phyloP scores from a whole-genome alignment of 169 alveolate species.

The Perkinsus marinus region DNA sequence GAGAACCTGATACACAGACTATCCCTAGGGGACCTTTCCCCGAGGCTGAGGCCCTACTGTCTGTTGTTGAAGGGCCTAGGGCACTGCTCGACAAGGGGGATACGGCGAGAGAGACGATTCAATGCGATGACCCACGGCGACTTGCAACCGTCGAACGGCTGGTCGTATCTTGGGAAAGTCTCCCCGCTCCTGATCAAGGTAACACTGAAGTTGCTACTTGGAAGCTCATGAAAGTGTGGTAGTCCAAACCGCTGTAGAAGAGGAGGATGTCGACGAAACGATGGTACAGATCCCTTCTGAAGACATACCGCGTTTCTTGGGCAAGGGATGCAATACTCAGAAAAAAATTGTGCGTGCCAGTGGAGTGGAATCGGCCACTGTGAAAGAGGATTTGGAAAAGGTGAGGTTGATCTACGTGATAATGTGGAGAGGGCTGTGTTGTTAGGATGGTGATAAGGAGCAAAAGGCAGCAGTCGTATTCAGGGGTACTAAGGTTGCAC shows the following conservation, averaged over 20 bases:
- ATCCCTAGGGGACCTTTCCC: not conserved
- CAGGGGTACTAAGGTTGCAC: not conserved
- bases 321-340: not conserved
- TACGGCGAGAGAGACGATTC: not conserved
- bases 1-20: not conserved
- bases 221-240: not conserved
- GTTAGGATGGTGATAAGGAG: not conserved
- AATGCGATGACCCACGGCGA: not conserved
- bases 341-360: not conserved
- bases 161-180: not conserved
- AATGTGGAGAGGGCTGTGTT: not conserved
- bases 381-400: not conserved
- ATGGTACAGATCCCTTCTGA: not conserved
- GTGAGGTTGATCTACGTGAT: not conserved
- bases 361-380: not conserved
- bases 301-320: not conserved
- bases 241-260: not conserved
- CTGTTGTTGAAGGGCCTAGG: not conserved
- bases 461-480: not conserved
- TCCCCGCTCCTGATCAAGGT: not conserved
- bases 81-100: not conserved
- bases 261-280: not conserved
- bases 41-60: not conserved
- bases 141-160: not conserved
- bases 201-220: not conserved